phyloP scores from a whole-genome alignment of 108 stramenopile species.

The Stephanodiscus minutulus region DNA sequence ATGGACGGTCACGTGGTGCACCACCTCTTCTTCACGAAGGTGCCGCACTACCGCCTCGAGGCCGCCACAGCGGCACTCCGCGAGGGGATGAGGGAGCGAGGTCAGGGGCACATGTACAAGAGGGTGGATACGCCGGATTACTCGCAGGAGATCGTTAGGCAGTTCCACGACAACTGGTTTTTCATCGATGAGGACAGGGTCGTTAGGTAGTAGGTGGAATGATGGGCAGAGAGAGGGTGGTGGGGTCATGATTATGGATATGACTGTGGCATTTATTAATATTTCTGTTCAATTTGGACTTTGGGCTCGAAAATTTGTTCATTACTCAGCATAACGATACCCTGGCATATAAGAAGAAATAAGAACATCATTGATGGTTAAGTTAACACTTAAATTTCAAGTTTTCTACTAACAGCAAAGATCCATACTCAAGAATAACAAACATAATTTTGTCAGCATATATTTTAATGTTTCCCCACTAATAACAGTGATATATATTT shows the following conservation, averaged over 20 bases:
- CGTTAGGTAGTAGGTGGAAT: constrained; percentile 36
- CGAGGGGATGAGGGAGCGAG: constrained; percentile 47
- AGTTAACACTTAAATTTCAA: too few relatives aligned
- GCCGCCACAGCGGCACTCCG: constrained; percentile 54
- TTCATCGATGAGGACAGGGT: constrained; percentile 70
- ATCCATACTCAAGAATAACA: too few relatives aligned
- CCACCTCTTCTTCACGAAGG: constrained; percentile 90
- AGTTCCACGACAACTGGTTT: constrained; percentile 78
- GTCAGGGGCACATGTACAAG: constrained; percentile 62
- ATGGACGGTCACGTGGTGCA: constrained; percentile 93
- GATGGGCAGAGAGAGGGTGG: background rate
- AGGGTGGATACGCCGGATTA: constrained; percentile 49
- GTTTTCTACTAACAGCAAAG: too few relatives aligned
- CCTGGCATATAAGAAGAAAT: too few relatives aligned
- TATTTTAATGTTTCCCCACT: too few relatives aligned
- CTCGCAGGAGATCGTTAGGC: constrained; percentile 69
- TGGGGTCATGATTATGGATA: background rate
- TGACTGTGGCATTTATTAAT: background rate
- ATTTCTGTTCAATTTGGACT: background rate
- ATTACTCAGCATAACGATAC: too few relatives aligned
- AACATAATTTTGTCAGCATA: too few relatives aligned
- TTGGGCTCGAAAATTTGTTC: background rate
- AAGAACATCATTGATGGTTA: too few relatives aligned
- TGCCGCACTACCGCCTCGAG: constrained; percentile 88
- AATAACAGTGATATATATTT: too few relatives aligned